These are phyloP conservation scores for Prillingera fragicola DNA, from an alignment of 1,284 basidiomycete genomes.

Conservation along the genomic window DNA sequence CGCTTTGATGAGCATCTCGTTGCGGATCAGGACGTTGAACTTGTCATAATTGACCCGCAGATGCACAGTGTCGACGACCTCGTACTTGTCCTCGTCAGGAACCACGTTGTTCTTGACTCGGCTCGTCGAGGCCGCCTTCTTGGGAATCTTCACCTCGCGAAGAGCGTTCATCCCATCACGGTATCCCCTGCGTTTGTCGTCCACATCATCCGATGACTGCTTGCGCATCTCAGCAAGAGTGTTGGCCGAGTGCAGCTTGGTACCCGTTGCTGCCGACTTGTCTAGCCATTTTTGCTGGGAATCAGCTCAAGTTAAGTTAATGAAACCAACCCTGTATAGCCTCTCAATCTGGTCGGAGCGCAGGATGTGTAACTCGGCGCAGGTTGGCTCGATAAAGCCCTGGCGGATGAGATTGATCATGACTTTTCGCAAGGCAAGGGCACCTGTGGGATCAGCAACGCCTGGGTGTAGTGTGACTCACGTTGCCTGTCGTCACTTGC, in stretches of 20 bases:
- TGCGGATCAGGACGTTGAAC: conserved; percentile 82
- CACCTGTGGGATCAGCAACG: not conserved
- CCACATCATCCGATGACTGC: conserved; percentile 34
- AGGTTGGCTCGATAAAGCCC: conserved; percentile 29
- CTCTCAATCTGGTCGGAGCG: conserved; percentile 29
- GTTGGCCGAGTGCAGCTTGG: conserved; percentile 44
- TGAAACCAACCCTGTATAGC: conserved; percentile 23
- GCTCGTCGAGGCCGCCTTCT: conserved; percentile 12
- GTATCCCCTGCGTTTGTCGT: conserved; percentile 39
- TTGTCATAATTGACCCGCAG: conserved; percentile 70
- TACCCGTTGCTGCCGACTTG: conserved; percentile 20
- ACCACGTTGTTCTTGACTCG: conserved; percentile 15
- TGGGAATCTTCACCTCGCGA: conserved; percentile 22
- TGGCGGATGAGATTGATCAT: conserved; percentile 20
- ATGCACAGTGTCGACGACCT: conserved; percentile 18
- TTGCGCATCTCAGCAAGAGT: conserved; percentile 38
- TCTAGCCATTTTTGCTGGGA: conserved; percentile 23
- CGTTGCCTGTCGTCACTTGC: conserved; percentile 4
- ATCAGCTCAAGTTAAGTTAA: not conserved
- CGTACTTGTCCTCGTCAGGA: conserved; percentile 7
- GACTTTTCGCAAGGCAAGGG: conserved; percentile 2
- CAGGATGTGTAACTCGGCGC: conserved; percentile 28
- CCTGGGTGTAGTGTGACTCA: not conserved
- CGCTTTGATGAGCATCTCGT: conserved; percentile 69
- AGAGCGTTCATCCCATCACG: conserved; percentile 29